Evolutionary conservation across 257 asterid species (phyloP), one percentile per base, ranked within the genome.

Genomic region (Anisodus acutangulus): DNA sequence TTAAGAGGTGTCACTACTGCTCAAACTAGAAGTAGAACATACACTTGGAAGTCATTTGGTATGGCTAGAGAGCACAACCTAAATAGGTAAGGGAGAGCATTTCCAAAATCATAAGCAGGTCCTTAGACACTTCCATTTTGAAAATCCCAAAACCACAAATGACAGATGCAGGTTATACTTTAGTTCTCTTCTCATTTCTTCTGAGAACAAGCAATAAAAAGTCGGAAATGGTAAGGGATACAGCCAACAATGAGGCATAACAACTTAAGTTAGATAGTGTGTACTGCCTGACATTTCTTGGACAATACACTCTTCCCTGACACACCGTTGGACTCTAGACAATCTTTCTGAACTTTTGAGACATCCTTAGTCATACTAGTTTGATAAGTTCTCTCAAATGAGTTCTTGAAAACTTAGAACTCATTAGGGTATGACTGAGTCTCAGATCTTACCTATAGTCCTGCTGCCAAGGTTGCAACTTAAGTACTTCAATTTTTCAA

Each of bases 351-450:
- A 72, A n/a, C 10, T 72, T 72, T 5, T 1, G n/a, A 9, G 80
- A 72, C 8, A 19, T 13, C 19, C 41, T 47, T 45, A 47, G 19
- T 3, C 60, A 72, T 47, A 11, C 11, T 72, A 11, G 19, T 72
- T 72, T 47, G 80, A 45, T 72, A 72, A 19, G 79, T 43, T 71
- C 60, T 72, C 59, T 72, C 19, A 11, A n/a, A 72, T 72, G 80
- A 72, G 41, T 72, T 72, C 59, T 47, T 47, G 80, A 47, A 71
- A 72, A 47, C 10, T 10, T 72, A 9, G 59, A 72, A 72, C 41
- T 47, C 19, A 19, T 5, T 72, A 45, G 3, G 80, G n/a, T 47
- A 16, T 11, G 5, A 47, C 80, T 10, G 31, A 72, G 60, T 49
- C 80, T 47, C 60, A 47, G 7, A 2, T 17, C n/a, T 47, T 3